phyloP scores from a whole-genome alignment of 441 rosid species.

The Pelargonium australe region DNA sequence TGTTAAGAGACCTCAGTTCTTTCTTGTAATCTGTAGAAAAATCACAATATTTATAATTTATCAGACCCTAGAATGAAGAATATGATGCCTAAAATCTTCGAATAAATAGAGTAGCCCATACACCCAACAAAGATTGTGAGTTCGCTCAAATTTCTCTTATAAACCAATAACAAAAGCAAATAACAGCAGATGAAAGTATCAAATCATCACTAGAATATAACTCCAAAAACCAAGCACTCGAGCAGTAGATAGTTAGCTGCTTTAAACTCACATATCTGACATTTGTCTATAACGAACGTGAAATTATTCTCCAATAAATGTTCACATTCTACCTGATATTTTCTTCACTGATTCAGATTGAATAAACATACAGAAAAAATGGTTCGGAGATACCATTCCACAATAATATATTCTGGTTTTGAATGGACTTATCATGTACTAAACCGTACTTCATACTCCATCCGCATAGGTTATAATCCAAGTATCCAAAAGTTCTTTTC shows the following conservation, averaged over 20 bases:
- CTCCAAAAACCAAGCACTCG: neutral
- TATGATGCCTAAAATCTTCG: neutral
- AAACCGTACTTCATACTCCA: neutral
- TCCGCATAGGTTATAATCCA: neutral
- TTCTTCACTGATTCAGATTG: neutral
- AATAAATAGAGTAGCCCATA: neutral
- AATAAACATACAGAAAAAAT: neutral
- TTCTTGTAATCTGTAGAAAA: constrained; percentile 69
- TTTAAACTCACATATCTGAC: neutral
- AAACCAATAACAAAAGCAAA: neutral
- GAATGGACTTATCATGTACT: neutral
- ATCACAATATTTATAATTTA: neutral
- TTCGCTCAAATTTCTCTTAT: neutral
- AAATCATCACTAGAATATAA: neutral
- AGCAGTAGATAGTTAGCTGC: neutral
- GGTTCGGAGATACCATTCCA: neutral
- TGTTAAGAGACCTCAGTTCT: constrained; percentile 62
- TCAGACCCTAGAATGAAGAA: constrained; percentile 4
- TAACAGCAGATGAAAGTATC: neutral
- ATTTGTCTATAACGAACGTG: neutral
- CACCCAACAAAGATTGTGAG: neutral
- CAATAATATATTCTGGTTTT: neutral
- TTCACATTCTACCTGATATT: neutral
- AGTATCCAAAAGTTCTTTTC: neutral
- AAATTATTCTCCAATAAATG: neutral